phyloP scores from a whole-genome alignment of 768 basidiomycete genomes.

The Trametes cubensis region DNA sequence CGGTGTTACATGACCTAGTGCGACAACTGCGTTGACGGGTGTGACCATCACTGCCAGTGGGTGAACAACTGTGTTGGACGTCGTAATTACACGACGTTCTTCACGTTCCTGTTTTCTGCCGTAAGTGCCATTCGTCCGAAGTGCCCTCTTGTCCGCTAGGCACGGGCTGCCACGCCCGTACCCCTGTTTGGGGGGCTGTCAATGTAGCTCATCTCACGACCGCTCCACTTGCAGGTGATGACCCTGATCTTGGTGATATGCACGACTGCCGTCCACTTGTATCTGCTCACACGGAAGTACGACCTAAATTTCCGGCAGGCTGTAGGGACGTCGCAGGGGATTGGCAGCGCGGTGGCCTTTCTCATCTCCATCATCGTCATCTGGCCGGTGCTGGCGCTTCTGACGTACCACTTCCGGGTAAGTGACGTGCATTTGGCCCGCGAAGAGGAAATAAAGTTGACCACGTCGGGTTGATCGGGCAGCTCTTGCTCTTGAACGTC shows the following conservation, averaged over 20 bases:
- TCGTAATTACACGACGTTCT: conserved; percentile 94
- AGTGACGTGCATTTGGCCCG: conserved; percentile 33
- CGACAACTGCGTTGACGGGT: conserved; percentile 96
- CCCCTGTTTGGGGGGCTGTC: conserved; percentile 2
- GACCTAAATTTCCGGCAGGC: conserved; percentile 52
- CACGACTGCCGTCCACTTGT: conserved; percentile 84
- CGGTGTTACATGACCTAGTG: conserved; percentile 53
- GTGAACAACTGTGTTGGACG: conserved; percentile 96
- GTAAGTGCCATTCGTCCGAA: conserved; percentile 48
- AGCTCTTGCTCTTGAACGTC: conserved; percentile 83
- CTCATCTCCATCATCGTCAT: conserved; percentile 69
- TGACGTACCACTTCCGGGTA: conserved; percentile 86
- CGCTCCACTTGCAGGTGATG: conserved; percentile 51
- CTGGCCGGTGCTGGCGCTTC: conserved; percentile 80
- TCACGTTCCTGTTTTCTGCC: conserved; percentile 75
- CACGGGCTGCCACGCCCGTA: conserved; percentile 14
- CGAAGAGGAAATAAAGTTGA: conserved; percentile 11
- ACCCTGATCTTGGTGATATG: conserved; percentile 76
- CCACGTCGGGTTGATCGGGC: conserved; percentile 16
- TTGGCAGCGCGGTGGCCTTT: conserved; percentile 84
- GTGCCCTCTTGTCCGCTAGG: neutral
- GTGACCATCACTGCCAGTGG: conserved; percentile 91
- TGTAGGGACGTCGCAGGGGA: conserved; percentile 46
- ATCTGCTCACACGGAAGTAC: conserved; percentile 57
- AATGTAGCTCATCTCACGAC: conserved; percentile 21